Evolutionary conservation across 1,139 yeast genomes (phyloP), one percentile per base, ranked within the genome.

Genomic region (Hansenula anomala): DNA sequence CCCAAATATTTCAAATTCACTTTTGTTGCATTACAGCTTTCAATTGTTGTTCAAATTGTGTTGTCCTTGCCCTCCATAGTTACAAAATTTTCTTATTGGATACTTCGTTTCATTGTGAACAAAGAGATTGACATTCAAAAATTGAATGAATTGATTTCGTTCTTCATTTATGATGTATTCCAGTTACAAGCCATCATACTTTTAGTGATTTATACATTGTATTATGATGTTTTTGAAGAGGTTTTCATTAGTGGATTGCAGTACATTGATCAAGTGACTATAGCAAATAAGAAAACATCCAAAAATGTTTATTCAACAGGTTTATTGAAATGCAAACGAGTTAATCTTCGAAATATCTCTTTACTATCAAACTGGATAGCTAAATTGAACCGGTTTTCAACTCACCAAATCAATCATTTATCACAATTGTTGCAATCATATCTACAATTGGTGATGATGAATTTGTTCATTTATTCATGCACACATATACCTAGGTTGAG

Each of bases 181-280:
- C 37, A 48, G 27, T 29, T 44, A 4, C 44, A 36, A 13, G 23
- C 36, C 8, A 22, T 45, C 5, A 12, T 34, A 2, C 16, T 39
- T 2, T 24, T 48, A 10, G 12, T 43, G 1, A 20, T 42, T 5
- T 42, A 48, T 28, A 41, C 43, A 15, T 22, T 37, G 17, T 41
- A 36, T 33, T 18, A 16, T 27, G 40, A 38, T 1, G 19, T 31
- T 6, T 49, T 47, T 29, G 48, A 49, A 16, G 40, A 39, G 20
- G 25, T 47, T 3, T 47, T 49, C 16, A 14, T 39, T 2, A 27
- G 22, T 15, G 51, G 51, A 4, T 24, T 49, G 13, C 28, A 38
- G 22, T 47, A 34, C 24, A 41, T 44, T 22, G 38, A 36, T 14
- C 40, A 42, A n/a, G 45, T 41, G 9, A 32, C 41, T 3, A 16